Evolutionary conservation across 164 flowering plant species (phyloP).

Genomic region (Vitis amurensis): DNA sequence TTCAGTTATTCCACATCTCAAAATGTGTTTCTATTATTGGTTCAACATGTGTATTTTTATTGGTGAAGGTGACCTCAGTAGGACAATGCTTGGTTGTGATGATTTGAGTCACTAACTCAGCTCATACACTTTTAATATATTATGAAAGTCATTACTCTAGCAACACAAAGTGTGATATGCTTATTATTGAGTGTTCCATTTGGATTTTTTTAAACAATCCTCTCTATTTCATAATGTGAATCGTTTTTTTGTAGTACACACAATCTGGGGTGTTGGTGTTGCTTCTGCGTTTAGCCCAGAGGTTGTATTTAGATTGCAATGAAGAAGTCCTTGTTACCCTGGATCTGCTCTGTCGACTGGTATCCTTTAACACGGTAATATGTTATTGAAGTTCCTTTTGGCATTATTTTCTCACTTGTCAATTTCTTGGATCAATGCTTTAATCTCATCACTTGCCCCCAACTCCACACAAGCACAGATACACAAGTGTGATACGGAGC

Average conservation of each 20-base stretch:
- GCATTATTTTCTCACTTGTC: background rate
- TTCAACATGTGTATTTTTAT: no score
- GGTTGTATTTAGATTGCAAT: conserved; percentile 30
- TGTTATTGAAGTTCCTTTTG: conserved; percentile 4
- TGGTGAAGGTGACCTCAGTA: no score
- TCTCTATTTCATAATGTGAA: conserved; percentile 13
- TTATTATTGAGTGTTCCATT: background rate
- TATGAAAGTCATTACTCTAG: no score
- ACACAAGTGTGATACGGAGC: background rate
- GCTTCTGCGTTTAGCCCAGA: conserved; percentile 69
- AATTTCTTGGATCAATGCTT: background rate
- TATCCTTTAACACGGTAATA: conserved; percentile 69
- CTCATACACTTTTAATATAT: no score
- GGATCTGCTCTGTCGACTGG: conserved; percentile 70
- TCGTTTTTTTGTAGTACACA: conserved; percentile 44
- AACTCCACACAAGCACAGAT: background rate
- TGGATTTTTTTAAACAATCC: background rate
- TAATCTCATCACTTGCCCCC: background rate
- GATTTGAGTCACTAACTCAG: no score
- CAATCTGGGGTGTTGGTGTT: conserved; percentile 74
- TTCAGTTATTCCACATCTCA: no score
- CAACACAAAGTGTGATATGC: background rate
- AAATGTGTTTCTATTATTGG: no score
- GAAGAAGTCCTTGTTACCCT: conserved; percentile 59
- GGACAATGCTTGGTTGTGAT: no score